These are phyloP conservation scores for Vigna angularis DNA, from an alignment of 306 rosid genomes.

Conservation along the genomic window DNA sequence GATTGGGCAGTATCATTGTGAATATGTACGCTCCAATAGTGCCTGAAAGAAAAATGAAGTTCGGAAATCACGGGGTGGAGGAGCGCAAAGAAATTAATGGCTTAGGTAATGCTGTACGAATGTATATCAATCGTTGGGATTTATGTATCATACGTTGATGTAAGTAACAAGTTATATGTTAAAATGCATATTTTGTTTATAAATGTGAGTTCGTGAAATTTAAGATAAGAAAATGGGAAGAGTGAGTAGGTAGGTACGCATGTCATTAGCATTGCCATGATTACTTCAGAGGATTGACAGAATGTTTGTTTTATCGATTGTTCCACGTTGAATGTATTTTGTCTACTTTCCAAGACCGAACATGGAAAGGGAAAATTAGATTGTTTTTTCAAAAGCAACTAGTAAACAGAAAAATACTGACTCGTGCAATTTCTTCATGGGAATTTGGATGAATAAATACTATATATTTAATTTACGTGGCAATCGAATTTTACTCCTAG, in stretches of 20 bases:
- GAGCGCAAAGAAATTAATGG: slow-evolving; percentile 34
- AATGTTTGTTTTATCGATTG: no score
- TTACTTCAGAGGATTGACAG: not conserved
- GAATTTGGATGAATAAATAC: not conserved
- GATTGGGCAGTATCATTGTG: slow-evolving; percentile 21
- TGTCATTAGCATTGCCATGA: not conserved
- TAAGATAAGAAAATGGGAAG: not conserved
- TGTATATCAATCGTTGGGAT: slow-evolving; percentile 12
- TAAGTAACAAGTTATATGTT: slow-evolving; percentile 35
- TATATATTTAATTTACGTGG: not conserved
- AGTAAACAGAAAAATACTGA: no score
- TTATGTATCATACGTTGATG: slow-evolving; percentile 33
- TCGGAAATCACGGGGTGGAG: slow-evolving; percentile 40
- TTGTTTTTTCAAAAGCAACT: no score
- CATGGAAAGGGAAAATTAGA: no score
- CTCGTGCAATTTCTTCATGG: not conserved
- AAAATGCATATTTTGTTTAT: slow-evolving; percentile 27
- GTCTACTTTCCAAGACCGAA: no score
- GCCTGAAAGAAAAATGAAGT: slow-evolving; percentile 36
- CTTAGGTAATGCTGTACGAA: slow-evolving; percentile 19
- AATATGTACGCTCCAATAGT: slow-evolving; percentile 31
- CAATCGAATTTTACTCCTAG: no score
- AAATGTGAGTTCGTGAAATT: slow-evolving; percentile 29
- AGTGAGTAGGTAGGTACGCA: not conserved
- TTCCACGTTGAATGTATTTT: no score